These are phyloP conservation scores for Lolium perenne DNA, from an alignment of 176 grass and related monocot genomes.

Conservation along the genomic window DNA sequence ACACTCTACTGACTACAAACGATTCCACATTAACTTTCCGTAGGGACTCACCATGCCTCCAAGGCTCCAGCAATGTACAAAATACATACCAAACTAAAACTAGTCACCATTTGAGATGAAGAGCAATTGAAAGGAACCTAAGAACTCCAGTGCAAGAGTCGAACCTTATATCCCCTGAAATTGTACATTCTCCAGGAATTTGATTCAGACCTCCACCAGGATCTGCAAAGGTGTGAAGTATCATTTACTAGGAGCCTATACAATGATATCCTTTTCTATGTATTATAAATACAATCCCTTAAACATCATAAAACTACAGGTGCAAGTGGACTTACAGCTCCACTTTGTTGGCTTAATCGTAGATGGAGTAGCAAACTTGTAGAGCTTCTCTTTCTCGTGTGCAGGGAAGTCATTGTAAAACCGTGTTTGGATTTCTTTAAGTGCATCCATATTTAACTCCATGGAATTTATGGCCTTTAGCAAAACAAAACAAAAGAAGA, in stretches of 20 bases:
- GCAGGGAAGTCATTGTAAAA: conserved; percentile 85
- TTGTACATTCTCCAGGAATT: conserved; percentile 96
- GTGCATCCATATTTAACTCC: conserved; percentile 91
- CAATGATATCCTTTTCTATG: not conserved
- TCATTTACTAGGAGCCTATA: conserved; percentile 22
- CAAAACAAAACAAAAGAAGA: conserved; percentile 20
- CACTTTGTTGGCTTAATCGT: conserved; percentile 99
- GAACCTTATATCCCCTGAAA: conserved; percentile 96
- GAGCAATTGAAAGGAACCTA: conserved; percentile 6
- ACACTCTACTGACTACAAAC: not conserved
- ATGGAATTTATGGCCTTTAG: conserved; percentile 87
- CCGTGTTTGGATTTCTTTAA: conserved; percentile 83
- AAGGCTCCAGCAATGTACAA: not conserved
- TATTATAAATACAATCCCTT: not conserved
- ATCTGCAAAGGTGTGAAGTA: conserved; percentile 56
- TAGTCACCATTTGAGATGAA: conserved; percentile 14
- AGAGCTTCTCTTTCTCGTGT: conserved; percentile 73
- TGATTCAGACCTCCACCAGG: conserved; percentile 91
- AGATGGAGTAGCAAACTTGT: conserved; percentile 95
- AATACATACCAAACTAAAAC: conserved; percentile 14
- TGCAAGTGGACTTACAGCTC: conserved; percentile 68
- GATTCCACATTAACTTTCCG: not conserved
- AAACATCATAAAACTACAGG: conserved; percentile 11
- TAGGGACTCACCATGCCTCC: not conserved
- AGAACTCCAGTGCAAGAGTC: not conserved